Evolutionary conservation across 345 rosid genomes (phyloP), one percentile per base, ranked within the genome.

Genomic region (Eucalyptus tenuipes): DNA sequence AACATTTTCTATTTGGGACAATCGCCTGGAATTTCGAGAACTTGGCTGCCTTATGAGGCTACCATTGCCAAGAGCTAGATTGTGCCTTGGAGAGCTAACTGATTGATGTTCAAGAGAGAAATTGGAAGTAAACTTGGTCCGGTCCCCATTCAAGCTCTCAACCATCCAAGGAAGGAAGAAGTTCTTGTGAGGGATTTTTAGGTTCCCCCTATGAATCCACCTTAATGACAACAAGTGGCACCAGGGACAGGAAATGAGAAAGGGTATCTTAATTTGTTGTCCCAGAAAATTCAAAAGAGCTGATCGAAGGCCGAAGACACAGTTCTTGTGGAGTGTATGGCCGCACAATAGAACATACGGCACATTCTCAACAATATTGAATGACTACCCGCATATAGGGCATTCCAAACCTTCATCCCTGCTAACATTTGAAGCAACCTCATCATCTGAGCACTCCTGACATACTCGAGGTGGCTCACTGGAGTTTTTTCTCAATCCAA

Each of bases 111-210:
- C 92, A 88, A 80, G 91, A 45, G 29, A 85, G 85, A 55, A 91
- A 86, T 64, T 87, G 90, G 91, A 88, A 86, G 64, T 37, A 45
- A 79, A 86, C 53, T 90, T 90, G 64, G 87, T 92, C 88, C 86
- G 25, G 44, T 90, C 89, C 6, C 89, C 91, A 86, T 90, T 91
- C 89, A 90, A 86, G 90, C 91, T 90, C 90, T 93, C 94, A 49
- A 93, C 92, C 93, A 93, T 92, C 94, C 93, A 93, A 25, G 92
- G 92, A 18, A 93, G 87, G 86, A 92, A 91, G 80, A 89, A 92
- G 91, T 93, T 93, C 88, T 93, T 93, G 64, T 87, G 15, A 13
- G 94, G 94, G 48, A 92, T 88, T 81, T 87, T 90, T 29, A 92
- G 84, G 80, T 89, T 90, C 59, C 93, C 93, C 5, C 90, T 89